Percentiles rank a stretch among this genome's conserved stretches.
Conservation (phyloP, 2,329 filamentous ascomycete genomes). For the Ramularia endophylla region DNA sequence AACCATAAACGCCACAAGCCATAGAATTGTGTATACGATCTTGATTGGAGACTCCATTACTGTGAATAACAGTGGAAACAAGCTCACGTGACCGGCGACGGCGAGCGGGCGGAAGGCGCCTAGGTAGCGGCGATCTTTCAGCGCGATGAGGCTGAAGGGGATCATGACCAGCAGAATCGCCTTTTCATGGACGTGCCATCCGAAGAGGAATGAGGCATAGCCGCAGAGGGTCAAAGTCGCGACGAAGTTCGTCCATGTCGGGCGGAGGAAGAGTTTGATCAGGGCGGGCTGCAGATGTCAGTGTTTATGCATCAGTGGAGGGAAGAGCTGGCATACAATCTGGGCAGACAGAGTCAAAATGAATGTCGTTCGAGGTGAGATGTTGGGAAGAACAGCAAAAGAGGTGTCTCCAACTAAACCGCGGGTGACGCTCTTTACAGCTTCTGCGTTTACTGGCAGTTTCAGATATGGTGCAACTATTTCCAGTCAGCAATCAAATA, state of each 20-base stretch:
- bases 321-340: constrained; percentile 42
- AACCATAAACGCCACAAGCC: constrained; percentile 80
- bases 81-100: constrained; percentile 87
- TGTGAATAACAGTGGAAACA: constrained; percentile 92
- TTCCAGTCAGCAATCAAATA: constrained; percentile 2
- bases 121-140: constrained; percentile 83
- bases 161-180: constrained; percentile 91
- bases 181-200: constrained; percentile 99
- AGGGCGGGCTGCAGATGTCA: constrained; percentile 55
- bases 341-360: constrained; percentile 77
- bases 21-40: constrained; percentile 84
- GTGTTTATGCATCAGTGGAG: background rate
- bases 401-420: constrained; percentile 89
- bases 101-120: constrained; percentile 87
- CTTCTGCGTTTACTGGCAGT: constrained; percentile 64
- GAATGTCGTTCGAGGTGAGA: constrained; percentile 76
- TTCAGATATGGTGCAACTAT: constrained; percentile 76
- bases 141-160: constrained; percentile 86
- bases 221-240: constrained; percentile 87
- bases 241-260: constrained; percentile 84
- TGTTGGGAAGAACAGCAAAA: constrained; percentile 86
- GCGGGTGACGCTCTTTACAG: constrained; percentile 82
- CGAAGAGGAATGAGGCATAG: constrained; percentile 94
- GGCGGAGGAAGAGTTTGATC: constrained; percentile 71
- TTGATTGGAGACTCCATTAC: constrained; percentile 91